phyloP scores from a whole-genome alignment of 2,329 filamentous ascomycete species.

The Cercospora sp. region DNA sequence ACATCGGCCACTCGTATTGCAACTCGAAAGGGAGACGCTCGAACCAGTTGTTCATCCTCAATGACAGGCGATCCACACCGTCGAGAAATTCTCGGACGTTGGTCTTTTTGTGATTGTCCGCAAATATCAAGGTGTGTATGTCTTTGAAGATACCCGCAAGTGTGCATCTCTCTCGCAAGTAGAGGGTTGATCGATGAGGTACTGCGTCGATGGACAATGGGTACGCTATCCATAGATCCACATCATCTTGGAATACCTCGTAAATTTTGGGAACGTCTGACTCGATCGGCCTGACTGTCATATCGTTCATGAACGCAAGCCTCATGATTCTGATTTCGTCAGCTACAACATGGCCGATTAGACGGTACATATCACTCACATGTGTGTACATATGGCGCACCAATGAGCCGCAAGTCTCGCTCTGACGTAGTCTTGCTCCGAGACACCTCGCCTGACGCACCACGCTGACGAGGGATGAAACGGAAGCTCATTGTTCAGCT shows the following conservation, averaged over 20 bases:
- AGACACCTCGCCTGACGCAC: not conserved
- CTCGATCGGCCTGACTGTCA: not conserved
- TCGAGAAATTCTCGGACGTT: not conserved
- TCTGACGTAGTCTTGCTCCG: not conserved
- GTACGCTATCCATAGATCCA: constrained; percentile 10
- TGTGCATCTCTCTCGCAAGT: constrained; percentile 16
- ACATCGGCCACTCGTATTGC: constrained; percentile 22
- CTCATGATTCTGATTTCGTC: constrained; percentile 4
- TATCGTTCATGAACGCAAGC: not conserved
- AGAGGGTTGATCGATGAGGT: constrained; percentile 12
- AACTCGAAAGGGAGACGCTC: constrained; percentile 16
- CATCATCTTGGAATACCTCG: not conserved
- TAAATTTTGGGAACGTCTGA: not conserved
- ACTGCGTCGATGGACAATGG: constrained; percentile 7
- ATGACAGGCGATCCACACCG: not conserved
- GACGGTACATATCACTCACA: constrained; percentile 4
- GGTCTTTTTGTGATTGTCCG: not conserved
- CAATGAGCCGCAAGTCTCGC: constrained; percentile 17
- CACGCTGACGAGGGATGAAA: not conserved
- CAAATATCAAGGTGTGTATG: constrained; percentile 13
- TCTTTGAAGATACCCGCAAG: constrained; percentile 12
- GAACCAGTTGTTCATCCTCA: constrained; percentile 15
- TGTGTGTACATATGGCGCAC: constrained; percentile 10
- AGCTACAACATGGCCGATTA: not conserved
- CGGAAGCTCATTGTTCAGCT: constrained; percentile 9